A percentile compares a stretch with the other conserved stretches of the same genome.
Evolutionary conservation across 108 stramenopile species (phyloP).

Genomic region (Thalassiosira profunda): DNA sequence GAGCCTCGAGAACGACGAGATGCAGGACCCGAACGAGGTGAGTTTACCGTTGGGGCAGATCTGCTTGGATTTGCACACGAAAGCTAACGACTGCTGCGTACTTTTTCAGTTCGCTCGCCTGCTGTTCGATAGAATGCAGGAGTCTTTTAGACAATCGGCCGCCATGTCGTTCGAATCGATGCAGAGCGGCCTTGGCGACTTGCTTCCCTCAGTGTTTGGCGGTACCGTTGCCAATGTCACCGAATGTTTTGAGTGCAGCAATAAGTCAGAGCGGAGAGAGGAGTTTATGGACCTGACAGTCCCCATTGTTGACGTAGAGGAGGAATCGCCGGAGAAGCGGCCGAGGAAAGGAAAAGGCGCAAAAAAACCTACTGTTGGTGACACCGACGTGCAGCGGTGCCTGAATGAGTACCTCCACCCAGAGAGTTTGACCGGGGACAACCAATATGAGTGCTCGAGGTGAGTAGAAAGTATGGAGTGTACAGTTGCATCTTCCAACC

Average conservation of each 20-base stretch:
- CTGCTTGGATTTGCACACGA: not conserved
- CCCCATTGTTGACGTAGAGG: conserved; percentile 55
- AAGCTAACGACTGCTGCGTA: too few relatives aligned
- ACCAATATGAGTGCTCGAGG: conserved; percentile 76
- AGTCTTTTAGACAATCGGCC: conserved; percentile 70
- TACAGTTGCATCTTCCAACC: too few relatives aligned
- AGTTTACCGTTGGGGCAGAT: too few relatives aligned
- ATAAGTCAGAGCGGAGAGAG: conserved; percentile 54
- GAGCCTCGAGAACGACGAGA: conserved; percentile 78
- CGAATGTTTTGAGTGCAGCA: conserved; percentile 58
- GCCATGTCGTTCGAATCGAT: not conserved
- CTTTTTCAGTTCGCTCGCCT: conserved; percentile 87
- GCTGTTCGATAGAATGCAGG: conserved; percentile 83
- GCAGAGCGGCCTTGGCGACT: too few relatives aligned
- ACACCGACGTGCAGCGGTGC: conserved; percentile 77
- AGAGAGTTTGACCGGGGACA: conserved; percentile 79
- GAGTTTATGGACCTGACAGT: conserved; percentile 78
- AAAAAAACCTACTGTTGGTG: too few relatives aligned
- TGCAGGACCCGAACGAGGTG: conserved; percentile 92
- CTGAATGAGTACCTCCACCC: conserved; percentile 64
- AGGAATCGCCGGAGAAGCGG: conserved; percentile 1
- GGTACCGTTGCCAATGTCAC: conserved; percentile 71
- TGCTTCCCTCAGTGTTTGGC: conserved; percentile 66
- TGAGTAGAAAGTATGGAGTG: too few relatives aligned
- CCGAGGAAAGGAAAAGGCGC: too few relatives aligned